Percentiles rank a stretch among this genome's conserved stretches.
Evolutionary conservation across 2,329 filamentous ascomycete species (phyloP).

Genomic region (Phyllosticta citriasiana): DNA sequence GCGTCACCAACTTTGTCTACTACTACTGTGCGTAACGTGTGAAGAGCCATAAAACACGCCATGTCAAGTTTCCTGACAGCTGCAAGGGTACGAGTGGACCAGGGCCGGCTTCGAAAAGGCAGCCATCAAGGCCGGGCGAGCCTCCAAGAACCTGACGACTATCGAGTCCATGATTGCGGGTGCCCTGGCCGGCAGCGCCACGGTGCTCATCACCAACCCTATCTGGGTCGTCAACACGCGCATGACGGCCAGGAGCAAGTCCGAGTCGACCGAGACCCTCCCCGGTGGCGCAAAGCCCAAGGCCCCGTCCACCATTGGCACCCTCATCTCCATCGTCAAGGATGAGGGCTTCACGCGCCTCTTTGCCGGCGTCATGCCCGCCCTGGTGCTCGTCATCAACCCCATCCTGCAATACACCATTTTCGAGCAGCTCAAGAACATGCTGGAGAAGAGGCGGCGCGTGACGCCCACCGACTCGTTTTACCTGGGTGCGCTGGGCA

Average conservation of each 20-base stretch:
- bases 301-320: conserved; percentile 65
- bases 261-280: conserved; percentile 36
- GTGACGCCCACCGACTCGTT: conserved; percentile 84
- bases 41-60: not conserved
- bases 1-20: conserved; percentile 98
- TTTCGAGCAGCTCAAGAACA: conserved; percentile 96
- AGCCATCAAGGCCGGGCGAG: conserved; percentile 60
- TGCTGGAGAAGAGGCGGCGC: conserved; percentile 63
- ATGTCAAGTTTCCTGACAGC: not conserved
- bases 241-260: conserved; percentile 75
- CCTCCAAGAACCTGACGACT: conserved; percentile 75
- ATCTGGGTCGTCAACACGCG: conserved; percentile 99
- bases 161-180: conserved; percentile 92
- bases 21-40: conserved; percentile 62
- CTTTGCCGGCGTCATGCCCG: conserved; percentile 86
- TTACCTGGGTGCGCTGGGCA: conserved; percentile 82
- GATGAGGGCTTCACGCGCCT: conserved; percentile 78
- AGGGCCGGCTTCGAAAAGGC: conserved; percentile 74
- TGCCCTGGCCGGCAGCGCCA: conserved; percentile 85
- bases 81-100: conserved; percentile 82
- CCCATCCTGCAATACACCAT: conserved; percentile 98
- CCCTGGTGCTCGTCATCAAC: conserved; percentile 90
- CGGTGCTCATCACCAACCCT: conserved; percentile 91
- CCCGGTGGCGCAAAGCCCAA: conserved; percentile 38
- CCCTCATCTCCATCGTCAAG: conserved; percentile 66